Conservation (phyloP, 208 protist genomes). For the Crithidia fasciculata region DNA sequence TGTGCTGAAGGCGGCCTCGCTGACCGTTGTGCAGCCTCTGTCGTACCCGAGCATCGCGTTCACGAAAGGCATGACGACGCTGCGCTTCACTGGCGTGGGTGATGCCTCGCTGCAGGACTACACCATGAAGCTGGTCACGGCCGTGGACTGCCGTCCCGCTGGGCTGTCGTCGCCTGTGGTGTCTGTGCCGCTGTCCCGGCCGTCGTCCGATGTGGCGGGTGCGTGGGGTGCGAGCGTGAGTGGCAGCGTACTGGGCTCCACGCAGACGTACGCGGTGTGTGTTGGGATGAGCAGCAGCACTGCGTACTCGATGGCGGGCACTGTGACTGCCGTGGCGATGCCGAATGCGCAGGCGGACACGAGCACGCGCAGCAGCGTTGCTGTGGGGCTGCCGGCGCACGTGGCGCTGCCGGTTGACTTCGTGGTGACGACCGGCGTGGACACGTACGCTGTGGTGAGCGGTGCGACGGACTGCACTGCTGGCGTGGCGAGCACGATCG, state of each 20-base stretch:
- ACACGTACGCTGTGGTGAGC: background rate
- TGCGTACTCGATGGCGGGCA: background rate
- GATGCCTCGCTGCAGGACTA: too few species aligned
- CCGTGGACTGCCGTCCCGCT: too few species aligned
- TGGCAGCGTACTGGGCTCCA: too few species aligned
- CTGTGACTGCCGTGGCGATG: background rate
- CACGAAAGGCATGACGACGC: background rate
- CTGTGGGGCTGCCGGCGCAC: background rate
- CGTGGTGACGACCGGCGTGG: background rate
- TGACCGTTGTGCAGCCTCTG: background rate
- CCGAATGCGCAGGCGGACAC: background rate
- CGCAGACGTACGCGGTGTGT: background rate
- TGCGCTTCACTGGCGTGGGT: too few species aligned
- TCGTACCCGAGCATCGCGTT: background rate
- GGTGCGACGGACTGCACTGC: conserved; percentile 17
- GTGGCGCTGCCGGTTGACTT: background rate
- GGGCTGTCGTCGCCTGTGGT: background rate
- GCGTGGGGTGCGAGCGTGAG: too few species aligned
- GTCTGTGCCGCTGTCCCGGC: background rate
- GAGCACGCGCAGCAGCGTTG: background rate
- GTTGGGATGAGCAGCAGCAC: background rate
- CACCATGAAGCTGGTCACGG: too few species aligned
- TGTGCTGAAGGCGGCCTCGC: too few species aligned
- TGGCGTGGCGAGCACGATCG: conserved; percentile 33
- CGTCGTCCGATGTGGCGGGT: too few species aligned